These are phyloP conservation scores for Suillus fuscotomentosus DNA, from an alignment of 768 basidiomycete species.

Conservation along the genomic window DNA sequence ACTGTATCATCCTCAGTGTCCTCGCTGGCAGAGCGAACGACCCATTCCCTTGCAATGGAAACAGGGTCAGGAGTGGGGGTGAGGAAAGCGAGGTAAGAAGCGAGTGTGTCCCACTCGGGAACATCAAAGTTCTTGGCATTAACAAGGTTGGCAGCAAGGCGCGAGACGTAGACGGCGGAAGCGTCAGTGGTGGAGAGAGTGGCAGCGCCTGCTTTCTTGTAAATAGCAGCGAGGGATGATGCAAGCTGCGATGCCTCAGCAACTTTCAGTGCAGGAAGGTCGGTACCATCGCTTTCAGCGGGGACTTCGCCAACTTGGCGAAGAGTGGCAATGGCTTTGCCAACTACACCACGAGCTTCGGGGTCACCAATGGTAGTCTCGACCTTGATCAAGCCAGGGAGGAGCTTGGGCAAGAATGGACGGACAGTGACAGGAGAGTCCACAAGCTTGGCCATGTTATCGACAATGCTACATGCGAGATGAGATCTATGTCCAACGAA, in stretches of 20 bases:
- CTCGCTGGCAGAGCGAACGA: constrained; percentile 84
- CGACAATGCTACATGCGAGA: constrained; percentile 66
- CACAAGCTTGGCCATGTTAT: constrained; percentile 99
- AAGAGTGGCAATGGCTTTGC: constrained; percentile 91
- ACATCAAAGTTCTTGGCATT: constrained; percentile 92
- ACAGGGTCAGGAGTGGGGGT: constrained; percentile 62
- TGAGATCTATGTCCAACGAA: constrained; percentile 17
- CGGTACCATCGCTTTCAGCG: constrained; percentile 77
- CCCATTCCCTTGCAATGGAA: constrained; percentile 78
- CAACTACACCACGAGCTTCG: constrained; percentile 92
- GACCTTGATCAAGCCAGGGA: constrained; percentile 95
- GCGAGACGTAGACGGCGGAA: constrained; percentile 66
- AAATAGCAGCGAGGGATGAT: constrained; percentile 66
- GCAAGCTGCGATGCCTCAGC: constrained; percentile 68
- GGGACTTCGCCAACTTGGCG: constrained; percentile 94
- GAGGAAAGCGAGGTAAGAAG: constrained; percentile 72
- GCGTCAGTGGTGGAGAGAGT: constrained; percentile 57
- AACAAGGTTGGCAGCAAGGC: constrained; percentile 83
- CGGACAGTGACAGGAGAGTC: constrained; percentile 93
- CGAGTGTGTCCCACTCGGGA: constrained; percentile 81
- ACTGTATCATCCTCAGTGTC: constrained; percentile 66
- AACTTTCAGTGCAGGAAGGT: constrained; percentile 83
- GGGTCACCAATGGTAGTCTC: constrained; percentile 95
- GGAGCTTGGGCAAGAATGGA: constrained; percentile 93
- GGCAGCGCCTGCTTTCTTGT: constrained; percentile 78